A percentile compares a stretch with the other conserved stretches of the same genome.
Evolutionary conservation across 345 rosid species (phyloP).

Genomic region (Cardamine resedifolia): DNA sequence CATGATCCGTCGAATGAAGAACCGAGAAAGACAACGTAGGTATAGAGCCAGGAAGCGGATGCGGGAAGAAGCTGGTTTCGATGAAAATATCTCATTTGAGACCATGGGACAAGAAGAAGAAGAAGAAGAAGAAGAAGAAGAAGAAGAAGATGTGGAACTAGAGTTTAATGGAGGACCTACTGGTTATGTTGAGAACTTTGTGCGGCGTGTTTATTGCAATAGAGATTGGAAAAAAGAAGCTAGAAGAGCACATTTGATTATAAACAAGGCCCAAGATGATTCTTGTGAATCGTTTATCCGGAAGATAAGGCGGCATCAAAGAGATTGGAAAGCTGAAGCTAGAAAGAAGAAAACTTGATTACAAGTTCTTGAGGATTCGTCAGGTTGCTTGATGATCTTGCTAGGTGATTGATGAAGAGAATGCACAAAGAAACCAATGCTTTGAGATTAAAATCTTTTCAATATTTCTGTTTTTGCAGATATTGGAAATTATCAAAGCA

Average conservation of each 20-base stretch:
- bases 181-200: conserved; percentile 33
- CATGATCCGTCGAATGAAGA: conserved; percentile 63
- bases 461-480: neutral
- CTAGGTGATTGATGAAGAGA: neutral
- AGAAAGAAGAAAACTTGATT: conserved; percentile 47
- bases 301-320: conserved; percentile 36
- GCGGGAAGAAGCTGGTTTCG: conserved; percentile 47
- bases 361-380: conserved; percentile 6
- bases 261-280: conserved; percentile 32
- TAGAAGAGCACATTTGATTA: conserved; percentile 49
- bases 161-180: conserved; percentile 28
- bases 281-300: conserved; percentile 16
- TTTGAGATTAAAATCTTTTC: neutral
- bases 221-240: conserved; percentile 82
- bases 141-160: conserved; percentile 28
- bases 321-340: conserved; percentile 84
- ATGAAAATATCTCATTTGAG: conserved; percentile 18
- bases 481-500: neutral
- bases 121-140: conserved; percentile 25
- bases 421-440: neutral
- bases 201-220: conserved; percentile 45
- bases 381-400: conserved; percentile 10
- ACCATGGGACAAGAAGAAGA: neutral
- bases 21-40: conserved; percentile 77
- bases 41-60: conserved; percentile 67